Evolutionary conservation across 306 rosid genomes (phyloP), one percentile per base, ranked within the genome.

Genomic region (Psophocarpus tetragonolobus): DNA sequence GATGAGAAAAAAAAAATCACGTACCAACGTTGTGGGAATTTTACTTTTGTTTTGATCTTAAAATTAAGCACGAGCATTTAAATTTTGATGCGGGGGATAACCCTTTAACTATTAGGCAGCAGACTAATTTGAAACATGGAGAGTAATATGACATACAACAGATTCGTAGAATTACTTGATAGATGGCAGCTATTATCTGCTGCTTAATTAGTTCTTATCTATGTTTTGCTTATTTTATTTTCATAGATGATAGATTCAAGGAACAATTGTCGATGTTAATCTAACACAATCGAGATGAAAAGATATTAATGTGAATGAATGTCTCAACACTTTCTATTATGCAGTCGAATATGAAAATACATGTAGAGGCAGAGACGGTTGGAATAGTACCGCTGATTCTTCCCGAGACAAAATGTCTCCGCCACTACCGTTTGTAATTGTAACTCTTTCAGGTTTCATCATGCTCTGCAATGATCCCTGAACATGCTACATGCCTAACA

Each of bases 401-500:
- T 87, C 39, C 73, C 39, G 56, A 51, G 57, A 12, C 95, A 88
- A 73, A 80, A 90, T 24, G 83, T 87, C 89, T 83, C 88, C 83
- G 36, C 68, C 84, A 3, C 91, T 82, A 33, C 47, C 69, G 26
- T 57, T 85, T 36, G 81, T 77, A 76, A 87, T 88, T 78, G 58
- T 84, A 29, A 29, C 4, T n/a, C n/a, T n/a, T n/a, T n/a, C n/a
- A n/a, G n/a, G 32, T 1, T 51, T 32, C 80, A 33, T 86, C 83
- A 51, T 88, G 70, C 57, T 82, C 90, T 0, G 90, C 90, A 63
- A 88, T 85, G 87, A 85, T 90, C 33, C 79, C 85, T 15, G 86
- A 51, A 65, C 85, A 87, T 48, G 85, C 90, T 90, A 65, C 85
- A 87, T 48, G 85, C 90, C 91, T 78, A 79, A 74, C 53, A 77